A percentile compares a stretch with the other conserved stretches of the same genome.
These are phyloP conservation scores for Pezicula radicicola DNA, from an alignment of 2,329 filamentous ascomycete species.

Conservation along the genomic window DNA sequence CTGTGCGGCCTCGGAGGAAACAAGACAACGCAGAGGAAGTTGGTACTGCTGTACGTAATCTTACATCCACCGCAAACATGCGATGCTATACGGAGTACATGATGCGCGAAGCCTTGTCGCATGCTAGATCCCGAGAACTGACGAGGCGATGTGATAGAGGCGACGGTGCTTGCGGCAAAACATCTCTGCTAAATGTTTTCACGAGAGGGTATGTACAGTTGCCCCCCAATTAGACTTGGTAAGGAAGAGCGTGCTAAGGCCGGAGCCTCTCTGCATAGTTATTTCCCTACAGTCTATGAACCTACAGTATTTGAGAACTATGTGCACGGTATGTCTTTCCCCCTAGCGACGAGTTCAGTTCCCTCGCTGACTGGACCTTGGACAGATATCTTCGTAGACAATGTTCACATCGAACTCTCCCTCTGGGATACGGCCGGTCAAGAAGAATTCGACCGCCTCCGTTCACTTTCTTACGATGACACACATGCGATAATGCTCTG, in stretches of 20 bases:
- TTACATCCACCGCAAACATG: conserved; percentile 17
- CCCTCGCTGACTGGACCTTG: conserved; percentile 1
- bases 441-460: conserved; percentile 96
- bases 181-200: conserved; percentile 95
- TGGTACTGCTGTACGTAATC: conserved; percentile 70
- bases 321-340: conserved; percentile 72
- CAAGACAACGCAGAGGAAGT: conserved; percentile 71
- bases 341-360: neutral
- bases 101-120: conserved; percentile 1
- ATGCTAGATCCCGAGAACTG: conserved; percentile 5
- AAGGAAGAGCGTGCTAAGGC: neutral
- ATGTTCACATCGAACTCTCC: conserved; percentile 93
- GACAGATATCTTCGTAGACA: conserved; percentile 97
- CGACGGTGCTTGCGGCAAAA: conserved; percentile 96
- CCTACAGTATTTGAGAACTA: conserved; percentile 99
- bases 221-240: neutral
- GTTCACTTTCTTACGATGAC: conserved; percentile 93
- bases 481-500: conserved; percentile 99
- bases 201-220: conserved; percentile 75
- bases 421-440: conserved; percentile 98
- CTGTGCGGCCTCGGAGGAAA: conserved; percentile 42
- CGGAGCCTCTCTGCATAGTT: conserved; percentile 45
- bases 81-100: neutral
- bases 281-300: conserved; percentile 98
- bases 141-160: conserved; percentile 54